Evolutionary conservation across 768 basidiomycete species (phyloP).

Genomic region (Leccinellum luteum): DNA sequence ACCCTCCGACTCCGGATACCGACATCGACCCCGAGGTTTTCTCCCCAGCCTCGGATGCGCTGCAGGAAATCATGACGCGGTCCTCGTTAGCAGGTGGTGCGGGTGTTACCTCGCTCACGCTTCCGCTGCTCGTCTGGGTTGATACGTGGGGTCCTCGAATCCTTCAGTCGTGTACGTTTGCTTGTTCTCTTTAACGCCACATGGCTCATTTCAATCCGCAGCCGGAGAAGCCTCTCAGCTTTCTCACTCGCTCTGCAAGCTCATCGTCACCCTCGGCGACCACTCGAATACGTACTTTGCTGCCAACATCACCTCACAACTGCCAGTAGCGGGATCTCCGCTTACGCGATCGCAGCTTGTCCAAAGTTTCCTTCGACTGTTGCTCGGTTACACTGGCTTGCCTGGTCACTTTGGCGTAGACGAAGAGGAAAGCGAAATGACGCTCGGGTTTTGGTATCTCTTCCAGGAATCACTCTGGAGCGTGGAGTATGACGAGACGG

Average conservation of each 20-base stretch:
- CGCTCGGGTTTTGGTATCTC: slow-evolving; percentile 86
- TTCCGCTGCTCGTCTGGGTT: slow-evolving; percentile 83
- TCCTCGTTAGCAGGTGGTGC: slow-evolving; percentile 71
- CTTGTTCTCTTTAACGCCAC: not conserved
- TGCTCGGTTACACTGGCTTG: slow-evolving; percentile 72
- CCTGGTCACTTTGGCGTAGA: slow-evolving; percentile 79
- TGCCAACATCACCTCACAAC: slow-evolving; percentile 53
- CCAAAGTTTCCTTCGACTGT: slow-evolving; percentile 67
- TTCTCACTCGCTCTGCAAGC: slow-evolving; percentile 73
- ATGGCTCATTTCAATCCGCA: not conserved
- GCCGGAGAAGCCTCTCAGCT: slow-evolving; percentile 44
- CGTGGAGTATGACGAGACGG: slow-evolving; percentile 48
- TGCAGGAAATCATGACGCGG: slow-evolving; percentile 76
- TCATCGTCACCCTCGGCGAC: slow-evolving; percentile 79
- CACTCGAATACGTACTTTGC: slow-evolving; percentile 83
- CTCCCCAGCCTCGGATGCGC: slow-evolving; percentile 61
- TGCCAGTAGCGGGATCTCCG: slow-evolving; percentile 33
- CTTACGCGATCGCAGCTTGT: slow-evolving; percentile 50
- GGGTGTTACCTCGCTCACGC: slow-evolving; percentile 70
- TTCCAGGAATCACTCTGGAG: slow-evolving; percentile 87
- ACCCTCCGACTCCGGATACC: slow-evolving; percentile 27
- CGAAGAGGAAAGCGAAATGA: slow-evolving; percentile 86
- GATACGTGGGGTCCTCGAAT: slow-evolving; percentile 52
- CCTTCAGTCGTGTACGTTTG: slow-evolving; percentile 37
- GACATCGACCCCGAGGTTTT: slow-evolving; percentile 53